A percentile compares a stretch with the other conserved stretches of the same genome.
These are phyloP conservation scores for Extremus antarcticus DNA, from an alignment of 495 filamentous ascomycete species.

Conservation along the genomic window DNA sequence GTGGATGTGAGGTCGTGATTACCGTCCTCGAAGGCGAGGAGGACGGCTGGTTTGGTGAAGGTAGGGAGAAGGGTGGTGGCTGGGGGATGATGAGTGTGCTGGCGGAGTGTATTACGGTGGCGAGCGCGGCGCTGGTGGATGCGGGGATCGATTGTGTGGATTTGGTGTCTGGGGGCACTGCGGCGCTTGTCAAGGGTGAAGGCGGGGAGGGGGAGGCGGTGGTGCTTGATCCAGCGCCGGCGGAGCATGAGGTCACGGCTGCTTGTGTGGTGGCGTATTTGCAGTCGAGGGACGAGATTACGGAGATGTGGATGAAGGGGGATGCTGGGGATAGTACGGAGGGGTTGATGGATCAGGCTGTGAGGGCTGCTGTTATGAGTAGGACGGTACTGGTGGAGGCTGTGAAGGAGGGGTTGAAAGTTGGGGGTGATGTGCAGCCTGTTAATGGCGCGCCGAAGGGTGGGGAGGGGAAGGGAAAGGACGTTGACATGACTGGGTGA, in stretches of 20 bases:
- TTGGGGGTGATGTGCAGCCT: background rate
- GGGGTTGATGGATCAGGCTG: constrained; percentile 49
- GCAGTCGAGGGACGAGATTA: constrained; percentile 78
- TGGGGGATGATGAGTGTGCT: constrained; percentile 85
- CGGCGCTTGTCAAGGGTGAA: constrained; percentile 52
- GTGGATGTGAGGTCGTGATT: constrained; percentile 80
- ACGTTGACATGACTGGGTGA: constrained; percentile 19
- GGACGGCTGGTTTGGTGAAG: constrained; percentile 22
- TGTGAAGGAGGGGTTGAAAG: constrained; percentile 42
- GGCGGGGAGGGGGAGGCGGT: constrained; percentile 32
- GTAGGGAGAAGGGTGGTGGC: constrained; percentile 25
- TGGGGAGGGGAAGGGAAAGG: constrained; percentile 9
- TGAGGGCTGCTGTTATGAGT: constrained; percentile 50
- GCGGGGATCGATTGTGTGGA: constrained; percentile 95
- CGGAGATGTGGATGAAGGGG: constrained; percentile 88
- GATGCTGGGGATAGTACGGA: constrained; percentile 43
- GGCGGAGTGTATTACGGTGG: constrained; percentile 84
- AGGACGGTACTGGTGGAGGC: constrained; percentile 49
- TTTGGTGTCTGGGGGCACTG: constrained; percentile 77
- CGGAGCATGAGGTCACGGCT: constrained; percentile 68
- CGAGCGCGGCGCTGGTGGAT: constrained; percentile 89
- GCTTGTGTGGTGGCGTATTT: constrained; percentile 88
- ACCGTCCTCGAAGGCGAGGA: constrained; percentile 87
- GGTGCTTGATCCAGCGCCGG: constrained; percentile 74
- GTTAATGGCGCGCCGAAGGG: background rate